Base-by-base conservation (phyloP, 108 stramenopile genomes). In the Fragilariopsis cylindrus region DNA sequence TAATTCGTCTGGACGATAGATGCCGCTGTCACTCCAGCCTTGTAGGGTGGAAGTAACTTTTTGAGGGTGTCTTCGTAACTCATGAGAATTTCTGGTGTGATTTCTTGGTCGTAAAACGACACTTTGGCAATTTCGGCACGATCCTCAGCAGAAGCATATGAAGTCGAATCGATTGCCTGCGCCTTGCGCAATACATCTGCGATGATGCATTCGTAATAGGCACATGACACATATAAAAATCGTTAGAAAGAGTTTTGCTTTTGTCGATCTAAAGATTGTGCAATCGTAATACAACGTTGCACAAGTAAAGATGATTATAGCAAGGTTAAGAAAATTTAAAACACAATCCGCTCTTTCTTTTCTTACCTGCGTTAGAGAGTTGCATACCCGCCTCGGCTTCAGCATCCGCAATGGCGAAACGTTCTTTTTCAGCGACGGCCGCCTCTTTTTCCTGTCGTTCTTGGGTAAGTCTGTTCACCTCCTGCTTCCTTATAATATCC, bases 41-140 rank as follows among this genome's bases (percentile, higher is more conserved):
- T 85, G 84, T 95, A 95, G 4, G 94, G 94, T 44, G 94, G 94
- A 21, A 95, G 71, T 0, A 95, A 72, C 49, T 87, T 86, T 71
- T 87, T 84, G 54, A 92, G 79, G 65, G 90, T 76, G 49, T 85
- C 85, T 54, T 91, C 90, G 69, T 95, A 95, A 72, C 87, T 88
- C 78, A 87, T 69, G 15, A 91, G 84, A 76, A 95, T 95, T 78
- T 95, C 91, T n/a, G 91, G 91, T 41, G 93, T 92, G 15, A 94
- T 57, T 67, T 92, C 87, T 56, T 81, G 68, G 15, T 92, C 93
- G 64, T 86, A 90, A 66, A 94, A 94, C 2, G 78, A 80, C 69
- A 86, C 81, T 62, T 82, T 85, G 18, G 68, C 63, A 15, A 77
- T 62, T 57, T 74, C 77, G 40, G 76, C 78, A 48, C 77, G 78